Percentiles rank a stretch among this genome's conserved stretches.
Conservation (phyloP, 2,329 filamentous ascomycete species). For the Drechslerella coelobrocha region DNA sequence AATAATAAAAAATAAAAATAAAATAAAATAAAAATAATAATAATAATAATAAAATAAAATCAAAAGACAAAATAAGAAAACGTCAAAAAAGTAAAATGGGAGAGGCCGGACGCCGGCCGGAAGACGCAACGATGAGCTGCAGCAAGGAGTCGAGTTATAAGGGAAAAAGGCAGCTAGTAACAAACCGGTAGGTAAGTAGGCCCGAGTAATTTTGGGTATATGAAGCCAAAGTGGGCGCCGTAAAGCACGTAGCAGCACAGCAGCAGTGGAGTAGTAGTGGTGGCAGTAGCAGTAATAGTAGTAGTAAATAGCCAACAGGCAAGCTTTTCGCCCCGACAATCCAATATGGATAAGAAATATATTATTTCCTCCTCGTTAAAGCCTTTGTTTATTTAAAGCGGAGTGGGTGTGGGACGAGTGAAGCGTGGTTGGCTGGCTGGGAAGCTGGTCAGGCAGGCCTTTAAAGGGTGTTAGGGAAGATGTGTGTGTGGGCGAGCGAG, state of each 20-base stretch:
- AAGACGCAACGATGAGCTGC: conserved; percentile 49
- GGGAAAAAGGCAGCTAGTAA: conserved; percentile 24
- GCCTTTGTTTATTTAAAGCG: conserved; percentile 2
- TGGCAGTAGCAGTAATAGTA: no score
- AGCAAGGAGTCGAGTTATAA: conserved; percentile 15
- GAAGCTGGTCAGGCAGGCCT: conserved; percentile 21
- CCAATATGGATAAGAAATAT: conserved; percentile 1
- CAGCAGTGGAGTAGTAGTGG: neutral
- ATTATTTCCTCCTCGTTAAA: neutral
- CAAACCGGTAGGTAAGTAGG: conserved; percentile 34
- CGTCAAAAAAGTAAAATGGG: neutral
- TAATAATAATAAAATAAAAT: neutral
- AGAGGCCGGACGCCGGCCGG: conserved; percentile 10
- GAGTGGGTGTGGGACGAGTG: conserved; percentile 43
- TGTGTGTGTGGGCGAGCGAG: conserved; percentile 25
- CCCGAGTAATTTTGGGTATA: neutral
- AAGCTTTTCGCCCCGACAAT: neutral
- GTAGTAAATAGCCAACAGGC: no score
- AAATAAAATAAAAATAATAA: conserved; percentile 7
- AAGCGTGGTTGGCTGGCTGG: conserved; percentile 45
- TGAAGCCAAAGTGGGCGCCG: neutral
- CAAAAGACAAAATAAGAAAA: neutral
- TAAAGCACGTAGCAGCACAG: no score
- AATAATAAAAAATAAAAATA: conserved; percentile 28
- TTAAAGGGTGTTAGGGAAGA: conserved; percentile 20